A percentile compares a stretch with the other conserved stretches of the same genome.
Conservation (phyloP, 257 asterid genomes). For the Nicotiana benthamiana region DNA sequence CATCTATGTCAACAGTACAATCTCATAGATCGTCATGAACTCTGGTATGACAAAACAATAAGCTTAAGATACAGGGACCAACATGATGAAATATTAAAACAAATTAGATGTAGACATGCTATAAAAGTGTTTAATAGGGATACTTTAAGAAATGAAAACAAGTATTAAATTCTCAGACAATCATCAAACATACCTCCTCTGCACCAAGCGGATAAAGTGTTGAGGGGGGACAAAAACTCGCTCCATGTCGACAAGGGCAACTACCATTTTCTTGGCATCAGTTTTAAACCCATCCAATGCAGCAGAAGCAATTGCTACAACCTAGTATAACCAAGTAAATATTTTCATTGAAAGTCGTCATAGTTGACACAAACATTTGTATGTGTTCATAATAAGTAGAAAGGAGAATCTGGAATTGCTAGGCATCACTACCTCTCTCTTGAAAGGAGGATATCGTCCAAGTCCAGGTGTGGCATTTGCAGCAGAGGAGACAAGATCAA, state of each 20-base stretch:
- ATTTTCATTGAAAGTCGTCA: neutral
- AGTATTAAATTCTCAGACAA: neutral
- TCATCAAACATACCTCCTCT: constrained; percentile 58
- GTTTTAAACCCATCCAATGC: constrained; percentile 87
- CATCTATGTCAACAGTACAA: neutral
- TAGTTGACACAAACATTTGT: neutral
- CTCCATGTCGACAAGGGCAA: constrained; percentile 98
- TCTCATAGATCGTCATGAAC: neutral
- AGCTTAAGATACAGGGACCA: neutral
- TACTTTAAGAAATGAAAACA: neutral
- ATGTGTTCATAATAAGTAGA: neutral
- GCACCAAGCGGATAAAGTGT: constrained; percentile 92
- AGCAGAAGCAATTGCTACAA: constrained; percentile 71
- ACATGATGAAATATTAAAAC: neutral
- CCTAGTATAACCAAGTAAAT: constrained; percentile 28
- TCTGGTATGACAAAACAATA: neutral
- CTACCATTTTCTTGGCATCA: constrained; percentile 92
- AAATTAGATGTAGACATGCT: neutral
- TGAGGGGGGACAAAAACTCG: constrained; percentile 98
- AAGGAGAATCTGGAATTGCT: neutral
- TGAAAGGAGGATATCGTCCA: constrained; percentile 97
- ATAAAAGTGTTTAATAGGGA: neutral
- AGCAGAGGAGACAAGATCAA: constrained; percentile 81
- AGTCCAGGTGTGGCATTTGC: constrained; percentile 98
- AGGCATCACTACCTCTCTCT: constrained; percentile 64